Conservation (phyloP, 1,139 yeast species). For the Ogataea hybrid region DNA sequence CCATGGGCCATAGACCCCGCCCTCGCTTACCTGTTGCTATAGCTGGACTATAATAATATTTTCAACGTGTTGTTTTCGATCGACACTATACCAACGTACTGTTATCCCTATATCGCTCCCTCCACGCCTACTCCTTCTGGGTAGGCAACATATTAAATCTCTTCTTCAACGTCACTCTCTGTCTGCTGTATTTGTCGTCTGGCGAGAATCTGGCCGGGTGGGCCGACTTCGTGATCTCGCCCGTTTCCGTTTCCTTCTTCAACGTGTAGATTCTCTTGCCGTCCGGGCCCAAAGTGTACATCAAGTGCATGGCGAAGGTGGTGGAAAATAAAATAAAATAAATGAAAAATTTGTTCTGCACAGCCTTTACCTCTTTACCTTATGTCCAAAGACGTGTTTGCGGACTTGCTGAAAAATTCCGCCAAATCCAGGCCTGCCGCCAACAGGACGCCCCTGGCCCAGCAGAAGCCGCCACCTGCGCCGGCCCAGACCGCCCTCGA, state of each 20-base stretch:
- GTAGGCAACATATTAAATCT: conserved; percentile 89
- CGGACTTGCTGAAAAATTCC: conserved; percentile 37
- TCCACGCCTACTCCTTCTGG: conserved; percentile 42
- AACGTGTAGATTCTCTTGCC: conserved; percentile 97
- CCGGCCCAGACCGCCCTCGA: conserved; percentile 19
- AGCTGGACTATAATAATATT: too few relatives aligned
- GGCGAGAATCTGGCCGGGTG: conserved; percentile 99
- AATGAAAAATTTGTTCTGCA: conserved; percentile 9
- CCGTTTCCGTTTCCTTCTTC: conserved; percentile 72
- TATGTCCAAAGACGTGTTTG: conserved; percentile 42
- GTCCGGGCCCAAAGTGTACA: conserved; percentile 93
- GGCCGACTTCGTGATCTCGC: conserved; percentile 97
- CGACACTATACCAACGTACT: conserved; percentile 1
- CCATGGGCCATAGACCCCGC: background rate
- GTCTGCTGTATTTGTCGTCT: conserved; percentile 98
- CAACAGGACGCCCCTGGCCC: conserved; percentile 31
- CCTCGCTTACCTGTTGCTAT: background rate
- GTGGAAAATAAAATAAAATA: conserved; percentile 5
- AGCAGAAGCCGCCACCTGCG: conserved; percentile 27
- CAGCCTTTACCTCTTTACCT: conserved; percentile 4
- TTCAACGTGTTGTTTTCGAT: background rate
- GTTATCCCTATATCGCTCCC: background rate
- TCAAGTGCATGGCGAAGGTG: conserved; percentile 73
- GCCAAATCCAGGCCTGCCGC: conserved; percentile 27
- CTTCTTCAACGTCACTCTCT: conserved; percentile 97